These are phyloP conservation scores for Calocera viscosa DNA, from an alignment of 768 basidiomycete genomes.

Conservation along the genomic window DNA sequence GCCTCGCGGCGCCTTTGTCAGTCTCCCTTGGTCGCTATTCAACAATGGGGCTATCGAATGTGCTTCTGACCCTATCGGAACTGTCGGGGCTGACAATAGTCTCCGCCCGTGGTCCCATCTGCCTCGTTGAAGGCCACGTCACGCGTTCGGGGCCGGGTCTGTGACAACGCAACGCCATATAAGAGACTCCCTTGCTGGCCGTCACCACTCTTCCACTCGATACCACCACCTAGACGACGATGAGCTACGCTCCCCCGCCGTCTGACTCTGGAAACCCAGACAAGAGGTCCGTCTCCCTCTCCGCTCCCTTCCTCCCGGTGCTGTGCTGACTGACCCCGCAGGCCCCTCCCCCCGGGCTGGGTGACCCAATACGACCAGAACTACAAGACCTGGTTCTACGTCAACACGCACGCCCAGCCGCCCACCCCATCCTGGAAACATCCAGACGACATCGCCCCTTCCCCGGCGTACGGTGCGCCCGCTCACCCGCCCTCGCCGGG, in stretches of 20 bases:
- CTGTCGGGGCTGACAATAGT: background rate
- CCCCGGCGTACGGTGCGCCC: background rate
- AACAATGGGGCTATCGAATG: background rate
- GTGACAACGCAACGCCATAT: no score
- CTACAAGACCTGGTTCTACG: conserved; percentile 15
- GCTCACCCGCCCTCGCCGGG: background rate
- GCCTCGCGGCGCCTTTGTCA: no score
- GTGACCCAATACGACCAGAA: conserved; percentile 12
- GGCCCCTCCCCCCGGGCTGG: conserved; percentile 15
- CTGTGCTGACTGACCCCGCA: background rate
- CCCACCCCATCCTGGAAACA: conserved; percentile 9
- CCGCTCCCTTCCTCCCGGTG: no score
- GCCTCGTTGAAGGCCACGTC: no score
- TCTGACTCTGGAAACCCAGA: conserved; percentile 10
- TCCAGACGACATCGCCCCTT: conserved; percentile 8
- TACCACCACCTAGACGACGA: no score
- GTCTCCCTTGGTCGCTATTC: no score
- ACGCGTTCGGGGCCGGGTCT: no score
- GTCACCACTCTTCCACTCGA: no score
- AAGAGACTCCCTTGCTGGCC: no score
- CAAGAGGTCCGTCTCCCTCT: no score
- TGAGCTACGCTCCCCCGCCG: no score
- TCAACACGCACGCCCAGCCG: conserved; percentile 6
- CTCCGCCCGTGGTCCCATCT: background rate
- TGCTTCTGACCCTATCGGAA: no score